These are phyloP conservation scores for Pyrus pyrifolia DNA, from an alignment of 306 rosid species.

Conservation along the genomic window DNA sequence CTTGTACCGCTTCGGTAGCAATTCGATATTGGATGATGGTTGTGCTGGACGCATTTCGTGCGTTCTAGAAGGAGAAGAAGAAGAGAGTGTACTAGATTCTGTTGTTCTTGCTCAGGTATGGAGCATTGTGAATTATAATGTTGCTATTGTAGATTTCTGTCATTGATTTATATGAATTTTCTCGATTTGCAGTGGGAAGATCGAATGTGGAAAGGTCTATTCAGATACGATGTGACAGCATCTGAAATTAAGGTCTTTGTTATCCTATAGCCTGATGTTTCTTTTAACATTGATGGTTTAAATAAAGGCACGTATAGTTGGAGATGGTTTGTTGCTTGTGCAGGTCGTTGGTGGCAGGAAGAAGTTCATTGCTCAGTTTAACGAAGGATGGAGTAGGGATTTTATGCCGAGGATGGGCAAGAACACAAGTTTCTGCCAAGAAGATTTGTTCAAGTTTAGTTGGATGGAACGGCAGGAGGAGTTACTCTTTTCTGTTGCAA, in stretches of 20 bases:
- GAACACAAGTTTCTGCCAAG: slow-evolving; percentile 2
- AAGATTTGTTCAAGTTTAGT: slow-evolving; percentile 2
- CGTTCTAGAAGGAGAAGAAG: slow-evolving; percentile 8
- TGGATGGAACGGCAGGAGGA: slow-evolving; percentile 17
- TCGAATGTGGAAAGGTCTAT: slow-evolving; percentile 23
- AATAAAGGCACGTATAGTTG: not conserved
- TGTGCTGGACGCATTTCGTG: slow-evolving; percentile 4
- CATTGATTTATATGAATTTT: not conserved
- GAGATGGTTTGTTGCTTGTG: slow-evolving; percentile 1
- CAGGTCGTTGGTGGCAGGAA: slow-evolving; percentile 24
- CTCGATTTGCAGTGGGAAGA: slow-evolving; percentile 34
- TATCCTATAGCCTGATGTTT: not conserved
- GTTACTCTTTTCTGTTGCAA: slow-evolving; percentile 23
- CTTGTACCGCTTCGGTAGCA: slow-evolving; percentile 22
- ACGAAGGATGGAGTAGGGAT: slow-evolving; percentile 14
- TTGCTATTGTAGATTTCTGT: not conserved
- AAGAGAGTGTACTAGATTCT: slow-evolving; percentile 21
- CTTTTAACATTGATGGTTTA: not conserved
- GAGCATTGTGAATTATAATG: not conserved
- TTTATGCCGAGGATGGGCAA: slow-evolving; percentile 2
- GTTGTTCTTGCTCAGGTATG: slow-evolving; percentile 32
- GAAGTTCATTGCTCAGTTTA: slow-evolving; percentile 40
- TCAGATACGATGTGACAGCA: slow-evolving; percentile 32
- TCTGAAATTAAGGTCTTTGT: slow-evolving; percentile 31
- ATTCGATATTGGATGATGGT: not conserved